Percentiles rank a stretch among this genome's conserved stretches.
phyloP scores from a whole-genome alignment of 768 basidiomycete species.

The Podaxis carcinomalis region DNA sequence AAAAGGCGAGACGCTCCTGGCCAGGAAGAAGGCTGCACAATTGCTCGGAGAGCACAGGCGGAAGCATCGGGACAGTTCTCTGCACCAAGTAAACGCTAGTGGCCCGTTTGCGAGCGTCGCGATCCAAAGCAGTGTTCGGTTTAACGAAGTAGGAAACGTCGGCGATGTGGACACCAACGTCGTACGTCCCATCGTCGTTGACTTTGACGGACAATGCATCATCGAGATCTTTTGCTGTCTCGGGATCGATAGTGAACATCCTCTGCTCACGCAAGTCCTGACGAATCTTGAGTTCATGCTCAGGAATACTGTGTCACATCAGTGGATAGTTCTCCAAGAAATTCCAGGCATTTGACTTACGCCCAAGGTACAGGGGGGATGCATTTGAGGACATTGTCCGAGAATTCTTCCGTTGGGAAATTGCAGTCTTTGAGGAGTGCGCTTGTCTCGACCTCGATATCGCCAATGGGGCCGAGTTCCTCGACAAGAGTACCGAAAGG shows the following conservation, averaged over 20 bases:
- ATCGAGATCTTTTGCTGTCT: constrained; percentile 86
- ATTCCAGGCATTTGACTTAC: constrained; percentile 37
- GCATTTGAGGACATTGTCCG: constrained; percentile 92
- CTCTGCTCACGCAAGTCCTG: constrained; percentile 83
- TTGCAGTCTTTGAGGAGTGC: constrained; percentile 98
- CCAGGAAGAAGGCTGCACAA: constrained; percentile 89
- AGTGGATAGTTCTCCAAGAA: not conserved
- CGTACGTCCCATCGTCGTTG: constrained; percentile 90
- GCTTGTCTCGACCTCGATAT: constrained; percentile 96
- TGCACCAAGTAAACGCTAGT: constrained; percentile 97
- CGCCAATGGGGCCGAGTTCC: constrained; percentile 97
- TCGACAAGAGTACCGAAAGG: constrained; percentile 98
- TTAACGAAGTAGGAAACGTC: constrained; percentile 96
- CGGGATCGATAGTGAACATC: constrained; percentile 92
- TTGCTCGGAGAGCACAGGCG: constrained; percentile 88
- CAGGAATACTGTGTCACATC: constrained; percentile 62
- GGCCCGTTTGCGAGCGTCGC: constrained; percentile 95
- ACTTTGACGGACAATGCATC: constrained; percentile 88
- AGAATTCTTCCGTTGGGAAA: constrained; percentile 97
- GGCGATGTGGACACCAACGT: constrained; percentile 92
- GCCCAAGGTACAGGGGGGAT: constrained; percentile 94
- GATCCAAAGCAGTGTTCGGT: constrained; percentile 94
- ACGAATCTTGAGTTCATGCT: constrained; percentile 82
- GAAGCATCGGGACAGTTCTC: constrained; percentile 95
- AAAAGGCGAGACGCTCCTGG: constrained; percentile 88